phyloP scores from a whole-genome alignment of 2,329 filamentous ascomycete genomes.

The Colletotrichum liriopes region DNA sequence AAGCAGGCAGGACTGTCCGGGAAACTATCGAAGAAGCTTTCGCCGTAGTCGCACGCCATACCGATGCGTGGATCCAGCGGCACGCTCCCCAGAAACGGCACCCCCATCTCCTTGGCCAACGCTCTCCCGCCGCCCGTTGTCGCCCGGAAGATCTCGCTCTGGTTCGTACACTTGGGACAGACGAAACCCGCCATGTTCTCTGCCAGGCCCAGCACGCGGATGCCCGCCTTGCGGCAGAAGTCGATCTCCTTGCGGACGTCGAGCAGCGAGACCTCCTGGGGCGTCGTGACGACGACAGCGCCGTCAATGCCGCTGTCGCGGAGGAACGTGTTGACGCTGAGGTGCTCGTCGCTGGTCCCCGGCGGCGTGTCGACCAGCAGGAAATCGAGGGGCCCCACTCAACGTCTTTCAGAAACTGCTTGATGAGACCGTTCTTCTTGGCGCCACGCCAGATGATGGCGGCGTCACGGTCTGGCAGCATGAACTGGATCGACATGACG shows the following conservation, averaged over 20 bases:
- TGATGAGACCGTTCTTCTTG: conserved; percentile 99
- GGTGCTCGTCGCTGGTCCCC: conserved; percentile 94
- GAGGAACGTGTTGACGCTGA: conserved; percentile 92
- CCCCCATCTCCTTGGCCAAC: conserved; percentile 87
- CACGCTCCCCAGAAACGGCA: conserved; percentile 91
- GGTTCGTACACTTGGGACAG: conserved; percentile 89
- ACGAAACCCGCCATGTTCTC: conserved; percentile 99
- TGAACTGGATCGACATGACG: conserved; percentile 98
- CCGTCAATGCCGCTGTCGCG: conserved; percentile 94
- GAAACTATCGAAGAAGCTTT: conserved; percentile 96
- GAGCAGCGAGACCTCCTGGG: conserved; percentile 91
- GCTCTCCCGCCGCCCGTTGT: conserved; percentile 89
- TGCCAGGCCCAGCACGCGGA: conserved; percentile 88
- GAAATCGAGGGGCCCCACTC: conserved; percentile 96
- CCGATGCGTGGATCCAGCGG: conserved; percentile 94
- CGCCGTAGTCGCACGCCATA: conserved; percentile 96
- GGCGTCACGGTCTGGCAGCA: conserved; percentile 94
- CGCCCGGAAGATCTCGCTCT: conserved; percentile 89
- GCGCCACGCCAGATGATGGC: conserved; percentile 97
- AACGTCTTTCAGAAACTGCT: conserved; percentile 97
- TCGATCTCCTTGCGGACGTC: conserved; percentile 98
- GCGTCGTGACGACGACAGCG: conserved; percentile 93
- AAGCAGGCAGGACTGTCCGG: conserved; percentile 92
- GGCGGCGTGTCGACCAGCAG: conserved; percentile 95
- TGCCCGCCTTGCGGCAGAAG: conserved; percentile 95